phyloP scores from a whole-genome alignment of 176 grass and related monocot genomes.

The Phyllostachys edulis region DNA sequence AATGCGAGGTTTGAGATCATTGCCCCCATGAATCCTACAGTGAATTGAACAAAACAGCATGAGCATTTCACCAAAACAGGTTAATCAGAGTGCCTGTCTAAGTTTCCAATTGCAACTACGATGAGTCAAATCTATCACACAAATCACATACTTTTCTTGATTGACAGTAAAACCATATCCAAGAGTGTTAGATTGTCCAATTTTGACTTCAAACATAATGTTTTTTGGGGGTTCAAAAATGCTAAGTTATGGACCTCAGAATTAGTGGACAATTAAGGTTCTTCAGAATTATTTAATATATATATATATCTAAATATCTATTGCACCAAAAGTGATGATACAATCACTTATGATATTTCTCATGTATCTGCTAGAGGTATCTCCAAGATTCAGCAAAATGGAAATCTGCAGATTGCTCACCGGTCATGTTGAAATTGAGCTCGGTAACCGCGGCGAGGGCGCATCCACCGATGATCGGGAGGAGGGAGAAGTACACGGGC shows the following conservation, averaged over 20 bases:
- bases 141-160: not conserved
- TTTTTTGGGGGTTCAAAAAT: not conserved
- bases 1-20: conserved; percentile 98
- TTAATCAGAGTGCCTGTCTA: not conserved
- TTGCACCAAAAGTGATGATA: not conserved
- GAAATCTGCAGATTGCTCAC: conserved; percentile 38
- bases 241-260: not conserved
- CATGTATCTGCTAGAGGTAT: not conserved
- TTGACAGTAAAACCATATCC: not conserved
- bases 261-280: not conserved
- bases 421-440: conserved; percentile 96
- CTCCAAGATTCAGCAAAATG: conserved; percentile 9
- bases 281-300: not conserved
- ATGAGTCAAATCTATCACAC: not conserved
- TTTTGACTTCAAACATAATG: not conserved
- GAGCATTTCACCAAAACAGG: not conserved
- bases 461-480: conserved; percentile 92
- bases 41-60: not conserved
- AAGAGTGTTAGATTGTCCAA: not conserved
- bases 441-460: conserved; percentile 79
- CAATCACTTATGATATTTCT: conserved; percentile 23
- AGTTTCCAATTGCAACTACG: not conserved
- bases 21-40: conserved; percentile 91
- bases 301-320: not conserved
- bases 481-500: conserved; percentile 76